Base-by-base conservation (phyloP, 805 yeast genomes). In the Dipodascopsis uninucleata region DNA sequence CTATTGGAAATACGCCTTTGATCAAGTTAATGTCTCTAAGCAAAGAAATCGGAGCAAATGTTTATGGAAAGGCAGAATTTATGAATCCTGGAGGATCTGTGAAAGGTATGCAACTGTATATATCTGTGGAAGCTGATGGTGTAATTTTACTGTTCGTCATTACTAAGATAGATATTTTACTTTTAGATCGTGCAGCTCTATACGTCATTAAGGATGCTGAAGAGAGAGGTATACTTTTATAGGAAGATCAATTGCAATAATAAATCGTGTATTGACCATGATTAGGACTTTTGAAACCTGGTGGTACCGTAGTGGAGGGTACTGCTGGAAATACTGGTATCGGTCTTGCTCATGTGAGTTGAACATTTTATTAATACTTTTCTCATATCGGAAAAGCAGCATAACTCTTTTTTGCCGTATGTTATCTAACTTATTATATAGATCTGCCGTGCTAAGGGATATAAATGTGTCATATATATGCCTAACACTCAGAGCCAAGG, bases 261-360 rank as follows among this genome's bases (percentile, higher is more conserved):
- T 7, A 31, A 26, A 25, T 36, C 28, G 14, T 12, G 12, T 25
- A n/a, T n/a, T n/a, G n/a, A n/a, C n/a, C n/a, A n/a, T n/a, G n/a
- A 23, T 18, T n/a, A 43, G 71, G 72, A 10, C 66, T 74, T 43
- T 70, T 87, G 45, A 62, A 68, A 46, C 77, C 87, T 3, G 93
- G 94, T 6, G 95, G 93, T 26, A 87, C 95, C 1, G 77, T 87
- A 24, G 89, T 87, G 14, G 96, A 87, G 65, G 95, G 95, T 5
- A 86, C 96, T 9, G 96, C 96, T 2, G 96, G 96, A 25, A 87
- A 87, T 67, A 87, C 96, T n/a, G 96, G 96, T 14, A 87, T 87
- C 56, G 96, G 96, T 1, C 69, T 87, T 44, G 96, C 95, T 5
- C 82, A 78, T 55, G 64, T 70, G 37, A 5, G 53, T 34, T 33